Percentiles rank a stretch among this genome's conserved stretches.
Conservation (phyloP, 2,329 filamentous ascomycete species). For the Onygenales sp. region DNA sequence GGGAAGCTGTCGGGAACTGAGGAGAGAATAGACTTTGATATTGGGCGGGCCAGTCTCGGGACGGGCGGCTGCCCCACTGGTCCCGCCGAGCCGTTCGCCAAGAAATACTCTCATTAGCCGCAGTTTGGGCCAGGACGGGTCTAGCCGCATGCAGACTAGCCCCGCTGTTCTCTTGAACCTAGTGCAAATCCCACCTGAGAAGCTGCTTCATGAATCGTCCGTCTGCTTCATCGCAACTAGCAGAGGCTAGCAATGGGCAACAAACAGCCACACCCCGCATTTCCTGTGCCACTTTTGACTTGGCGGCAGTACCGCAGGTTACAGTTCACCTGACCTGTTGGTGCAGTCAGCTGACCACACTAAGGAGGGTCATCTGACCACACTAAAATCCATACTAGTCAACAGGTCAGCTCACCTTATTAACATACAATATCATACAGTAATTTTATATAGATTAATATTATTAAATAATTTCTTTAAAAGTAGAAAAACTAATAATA, state of each 20-base stretch:
- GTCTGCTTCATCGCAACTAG: not conserved
- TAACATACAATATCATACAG: no score
- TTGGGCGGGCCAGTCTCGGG: not conserved
- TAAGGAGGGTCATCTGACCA: no score
- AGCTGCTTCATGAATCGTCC: not conserved
- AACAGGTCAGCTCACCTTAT: no score
- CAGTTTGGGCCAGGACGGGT: not conserved
- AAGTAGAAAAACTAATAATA: no score
- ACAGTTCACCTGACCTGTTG: no score
- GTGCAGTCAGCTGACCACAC: no score
- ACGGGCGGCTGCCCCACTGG: not conserved
- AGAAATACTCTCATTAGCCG: not conserved
- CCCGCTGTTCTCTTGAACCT: not conserved
- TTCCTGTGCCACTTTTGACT: not conserved
- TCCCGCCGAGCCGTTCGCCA: not conserved
- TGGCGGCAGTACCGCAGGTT: not conserved
- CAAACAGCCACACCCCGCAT: constrained; percentile 5
- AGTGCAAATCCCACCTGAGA: not conserved
- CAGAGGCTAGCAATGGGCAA: not conserved
- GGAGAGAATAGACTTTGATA: not conserved
- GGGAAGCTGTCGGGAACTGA: not conserved
- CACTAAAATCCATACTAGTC: no score
- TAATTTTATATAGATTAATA: no score
- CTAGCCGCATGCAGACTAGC: not conserved
- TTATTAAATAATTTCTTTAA: no score